These are phyloP conservation scores for Ailanthus altissimus DNA, from an alignment of 345 rosid species.

Conservation along the genomic window DNA sequence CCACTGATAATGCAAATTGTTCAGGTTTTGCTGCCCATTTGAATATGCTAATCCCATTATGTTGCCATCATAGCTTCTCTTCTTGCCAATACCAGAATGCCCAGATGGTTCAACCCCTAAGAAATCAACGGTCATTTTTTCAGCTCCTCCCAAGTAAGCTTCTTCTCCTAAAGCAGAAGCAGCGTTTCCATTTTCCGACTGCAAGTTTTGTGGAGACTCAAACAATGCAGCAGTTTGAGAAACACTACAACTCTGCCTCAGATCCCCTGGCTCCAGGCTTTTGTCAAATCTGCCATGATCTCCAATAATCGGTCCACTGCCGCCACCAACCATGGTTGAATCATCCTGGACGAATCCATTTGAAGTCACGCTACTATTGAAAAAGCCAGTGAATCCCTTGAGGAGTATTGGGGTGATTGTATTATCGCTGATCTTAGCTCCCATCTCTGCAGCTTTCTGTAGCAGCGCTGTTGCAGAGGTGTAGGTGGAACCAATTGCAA, in stretches of 20 bases:
- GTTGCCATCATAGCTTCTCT: constrained; percentile 28
- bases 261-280: constrained; percentile 26
- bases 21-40: constrained; percentile 26
- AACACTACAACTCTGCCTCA: constrained; percentile 9
- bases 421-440: constrained; percentile 53
- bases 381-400: constrained; percentile 50
- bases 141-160: constrained; percentile 28
- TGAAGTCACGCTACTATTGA: constrained; percentile 28
- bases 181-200: constrained; percentile 24
- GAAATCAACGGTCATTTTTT: constrained; percentile 51
- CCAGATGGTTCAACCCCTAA: constrained; percentile 47
- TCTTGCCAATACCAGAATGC: constrained; percentile 26
- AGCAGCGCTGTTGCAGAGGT: constrained; percentile 62
- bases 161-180: constrained; percentile 19
- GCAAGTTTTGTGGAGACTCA: constrained; percentile 24
- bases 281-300: constrained; percentile 24
- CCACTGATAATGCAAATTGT: constrained; percentile 43
- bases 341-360: constrained; percentile 32
- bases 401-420: constrained; percentile 49
- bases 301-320: constrained; percentile 15
- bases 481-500: constrained; percentile 32
- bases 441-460: constrained; percentile 64
- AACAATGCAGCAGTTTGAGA: constrained; percentile 23
- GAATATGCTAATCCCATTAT: constrained; percentile 28
- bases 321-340: constrained; percentile 21